A percentile compares a stretch with the other conserved stretches of the same genome.
phyloP scores from a whole-genome alignment of 805 yeast species.

The Schwanniomyces sp. region DNA sequence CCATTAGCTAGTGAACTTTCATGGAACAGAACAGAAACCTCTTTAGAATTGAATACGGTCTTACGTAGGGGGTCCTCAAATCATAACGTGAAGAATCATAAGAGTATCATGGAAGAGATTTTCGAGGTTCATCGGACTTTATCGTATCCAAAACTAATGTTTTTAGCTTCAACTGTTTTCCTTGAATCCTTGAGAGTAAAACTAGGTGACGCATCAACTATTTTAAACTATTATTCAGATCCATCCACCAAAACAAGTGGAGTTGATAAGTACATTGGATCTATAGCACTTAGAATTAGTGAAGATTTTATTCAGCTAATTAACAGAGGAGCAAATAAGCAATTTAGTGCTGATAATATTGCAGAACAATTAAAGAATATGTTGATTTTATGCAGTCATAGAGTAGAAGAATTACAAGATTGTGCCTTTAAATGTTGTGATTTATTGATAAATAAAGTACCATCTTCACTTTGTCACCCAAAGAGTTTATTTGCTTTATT shows the following conservation, averaged over 20 bases:
- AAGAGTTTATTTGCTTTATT: conserved; percentile 72
- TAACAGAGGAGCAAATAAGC: conserved; percentile 51
- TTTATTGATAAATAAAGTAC: conserved; percentile 60
- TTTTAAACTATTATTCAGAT: conserved; percentile 79
- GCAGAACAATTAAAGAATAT: conserved; percentile 71
- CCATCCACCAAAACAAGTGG: conserved; percentile 67
- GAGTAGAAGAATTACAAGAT: conserved; percentile 70
- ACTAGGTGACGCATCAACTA: conserved; percentile 79
- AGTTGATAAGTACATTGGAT: conserved; percentile 65
- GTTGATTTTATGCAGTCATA: conserved; percentile 72
- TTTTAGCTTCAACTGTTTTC: conserved; percentile 76
- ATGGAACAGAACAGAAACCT: conserved; percentile 83
- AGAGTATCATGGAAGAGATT: conserved; percentile 53
- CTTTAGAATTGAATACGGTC: conserved; percentile 88
- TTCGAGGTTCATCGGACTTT: conserved; percentile 51
- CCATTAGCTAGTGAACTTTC: conserved; percentile 81
- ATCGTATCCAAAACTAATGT: conserved; percentile 80
- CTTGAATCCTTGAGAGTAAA: conserved; percentile 78
- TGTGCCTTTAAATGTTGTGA: conserved; percentile 81
- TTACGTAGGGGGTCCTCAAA: conserved; percentile 87
- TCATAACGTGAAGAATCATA: conserved; percentile 74
- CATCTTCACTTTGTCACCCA: conserved; percentile 77
- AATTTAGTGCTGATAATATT: conserved; percentile 53
- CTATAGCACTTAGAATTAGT: conserved; percentile 59
- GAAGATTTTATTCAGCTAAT: conserved; percentile 54